Base-by-base conservation (phyloP, 2,329 filamentous ascomycete species). In the Aureobasidium mangrovei region DNA sequence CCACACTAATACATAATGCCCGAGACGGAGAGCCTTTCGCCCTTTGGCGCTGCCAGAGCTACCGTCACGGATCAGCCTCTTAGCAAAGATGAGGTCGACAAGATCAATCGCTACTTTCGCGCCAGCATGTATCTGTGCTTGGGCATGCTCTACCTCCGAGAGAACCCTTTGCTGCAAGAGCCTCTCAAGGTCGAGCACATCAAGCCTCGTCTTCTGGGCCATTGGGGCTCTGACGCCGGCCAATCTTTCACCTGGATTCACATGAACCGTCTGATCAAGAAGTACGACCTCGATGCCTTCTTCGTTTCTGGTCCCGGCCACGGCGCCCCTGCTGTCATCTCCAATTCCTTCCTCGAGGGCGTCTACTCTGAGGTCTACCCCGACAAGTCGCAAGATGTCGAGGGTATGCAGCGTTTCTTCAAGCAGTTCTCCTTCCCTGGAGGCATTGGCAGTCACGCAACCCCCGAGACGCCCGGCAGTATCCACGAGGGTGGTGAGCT, bases 401-500 rank as follows among this genome's bases (percentile, higher is more conserved):
- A 84, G 56, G 86, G 86, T 28, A 73, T 91, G 76, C 80, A 83
- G 62, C 79, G 77, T 57, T 89, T 90, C 75, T 89, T 90, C 79
- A 89, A 88, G 72, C 81, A 85, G 60, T 91, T 91, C 72, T 89
- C 85, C 1, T 90, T 90, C 70, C 86, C 86, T 0, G 86, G 86
- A 18, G 86, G 86, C 53, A 84, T 89, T 62, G 85, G 85, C 53
- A 86, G 83, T 24, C 86, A 90, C 65, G 85, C 85, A 54, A 90
- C 85, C 0, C 86, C 86, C 1, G 86, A 91, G 71, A 89, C 85
- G 0, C 86, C 86, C 0, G 86, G 86, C 44, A 85, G 81, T 64
- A 76, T 88, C 58, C 86, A 90, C 65, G 86, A 91, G 67, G 86
- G 86, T 63, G 86, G 86, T 58, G 86, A 91, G 70, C 78, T 91